A percentile compares a stretch with the other conserved stretches of the same genome.
phyloP scores from a whole-genome alignment of 1,284 basidiomycete genomes.

The Ceratobasidium sp. region DNA sequence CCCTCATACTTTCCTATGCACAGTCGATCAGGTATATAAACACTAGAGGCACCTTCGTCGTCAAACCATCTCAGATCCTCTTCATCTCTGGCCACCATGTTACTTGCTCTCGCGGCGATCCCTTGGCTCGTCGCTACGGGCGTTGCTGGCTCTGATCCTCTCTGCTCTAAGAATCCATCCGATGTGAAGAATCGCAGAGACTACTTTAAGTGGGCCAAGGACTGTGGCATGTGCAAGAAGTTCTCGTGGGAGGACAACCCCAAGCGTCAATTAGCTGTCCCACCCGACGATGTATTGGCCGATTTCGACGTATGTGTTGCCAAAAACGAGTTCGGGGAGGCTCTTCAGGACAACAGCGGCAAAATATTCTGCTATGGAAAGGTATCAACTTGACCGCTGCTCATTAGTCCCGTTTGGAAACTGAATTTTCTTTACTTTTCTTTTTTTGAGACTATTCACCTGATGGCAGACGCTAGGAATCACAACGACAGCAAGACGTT shows the following conservation, averaged over 20 bases:
- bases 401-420: too few relatives aligned
- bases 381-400: neutral
- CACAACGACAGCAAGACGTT: slow-evolving; percentile 10
- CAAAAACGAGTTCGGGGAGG: slow-evolving; percentile 7
- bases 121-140: neutral
- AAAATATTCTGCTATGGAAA: neutral
- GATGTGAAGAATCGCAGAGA: neutral
- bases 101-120: neutral
- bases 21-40: neutral
- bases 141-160: neutral
- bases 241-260: neutral
- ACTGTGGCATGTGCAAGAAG: neutral
- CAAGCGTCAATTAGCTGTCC: neutral
- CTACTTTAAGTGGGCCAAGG: neutral
- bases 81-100: neutral
- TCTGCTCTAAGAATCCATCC: too few relatives aligned
- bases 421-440: too few relatives aligned
- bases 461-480: neutral
- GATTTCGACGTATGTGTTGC: neutral
- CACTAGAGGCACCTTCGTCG: neutral
- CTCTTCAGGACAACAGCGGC: neutral
- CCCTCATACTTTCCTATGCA: too few relatives aligned
- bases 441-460: neutral
- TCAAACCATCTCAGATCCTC: neutral
- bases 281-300: neutral